These are phyloP conservation scores for Cubamyces lactineus DNA, from an alignment of 768 basidiomycete genomes.

Conservation along the genomic window DNA sequence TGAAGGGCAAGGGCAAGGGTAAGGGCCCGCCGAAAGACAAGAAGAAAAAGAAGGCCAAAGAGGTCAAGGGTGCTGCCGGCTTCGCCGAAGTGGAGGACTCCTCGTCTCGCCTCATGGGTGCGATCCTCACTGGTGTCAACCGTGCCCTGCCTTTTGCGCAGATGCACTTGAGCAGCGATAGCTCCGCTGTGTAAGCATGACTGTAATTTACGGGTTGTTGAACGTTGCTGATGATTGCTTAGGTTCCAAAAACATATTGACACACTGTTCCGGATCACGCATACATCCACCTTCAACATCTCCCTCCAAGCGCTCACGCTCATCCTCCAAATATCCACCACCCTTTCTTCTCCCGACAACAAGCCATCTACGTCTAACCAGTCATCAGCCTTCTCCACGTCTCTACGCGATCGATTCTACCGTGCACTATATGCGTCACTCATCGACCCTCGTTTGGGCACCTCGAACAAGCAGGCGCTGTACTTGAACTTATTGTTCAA, in stretches of 20 bases:
- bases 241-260: conserved; percentile 88
- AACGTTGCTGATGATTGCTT: conserved; percentile 2
- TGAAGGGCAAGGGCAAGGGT: conserved; percentile 31
- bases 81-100: conserved; percentile 78
- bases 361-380: conserved; percentile 36
- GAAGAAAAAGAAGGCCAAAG: conserved; percentile 41
- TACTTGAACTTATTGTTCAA: conserved; percentile 95
- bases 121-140: conserved; percentile 92
- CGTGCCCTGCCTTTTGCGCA: conserved; percentile 93
- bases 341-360: conserved; percentile 39
- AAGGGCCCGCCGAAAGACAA: conserved; percentile 35
- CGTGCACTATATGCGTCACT: conserved; percentile 90
- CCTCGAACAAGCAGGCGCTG: conserved; percentile 93
- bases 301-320: conserved; percentile 90
- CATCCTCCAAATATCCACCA: conserved; percentile 78
- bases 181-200: conserved; percentile 54
- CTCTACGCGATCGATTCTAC: conserved; percentile 69
- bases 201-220: not conserved
- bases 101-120: conserved; percentile 83
- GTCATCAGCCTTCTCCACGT: conserved; percentile 47
- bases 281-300: conserved; percentile 95
- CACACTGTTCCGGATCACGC: conserved; percentile 92
- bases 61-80: conserved; percentile 61
- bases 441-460: conserved; percentile 76
- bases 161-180: conserved; percentile 61